Conservation (phyloP, 2,329 filamentous ascomycete species). For the Claviceps purpurea region DNA sequence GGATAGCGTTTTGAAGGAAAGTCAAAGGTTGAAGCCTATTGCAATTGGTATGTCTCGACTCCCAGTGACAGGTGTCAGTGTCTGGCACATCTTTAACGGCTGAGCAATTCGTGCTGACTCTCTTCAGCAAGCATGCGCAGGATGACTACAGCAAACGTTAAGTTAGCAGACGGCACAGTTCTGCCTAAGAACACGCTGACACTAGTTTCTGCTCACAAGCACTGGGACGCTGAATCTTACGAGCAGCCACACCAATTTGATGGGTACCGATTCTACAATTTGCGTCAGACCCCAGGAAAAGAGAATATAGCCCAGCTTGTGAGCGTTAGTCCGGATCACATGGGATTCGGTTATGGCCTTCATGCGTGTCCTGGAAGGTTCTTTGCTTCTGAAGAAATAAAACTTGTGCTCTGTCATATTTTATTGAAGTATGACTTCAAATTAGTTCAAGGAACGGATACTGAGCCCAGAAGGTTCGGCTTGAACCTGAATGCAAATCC, state of each 20-base stretch:
- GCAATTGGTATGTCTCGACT: not conserved
- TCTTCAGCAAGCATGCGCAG: not conserved
- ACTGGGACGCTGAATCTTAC: not conserved
- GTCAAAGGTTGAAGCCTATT: constrained; percentile 28
- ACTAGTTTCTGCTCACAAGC: not conserved
- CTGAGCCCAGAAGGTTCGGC: not conserved
- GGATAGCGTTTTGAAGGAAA: constrained; percentile 38
- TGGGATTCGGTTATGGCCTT: constrained; percentile 24
- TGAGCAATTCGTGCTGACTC: not conserved
- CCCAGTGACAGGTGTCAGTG: not conserved
- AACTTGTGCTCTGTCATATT: constrained; percentile 7
- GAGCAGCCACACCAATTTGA: constrained; percentile 7
- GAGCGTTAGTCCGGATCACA: constrained; percentile 13
- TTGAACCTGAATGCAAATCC: not conserved
- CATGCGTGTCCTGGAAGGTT: constrained; percentile 26
- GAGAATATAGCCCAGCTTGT: constrained; percentile 15
- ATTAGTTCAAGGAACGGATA: not conserved
- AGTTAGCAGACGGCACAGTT: constrained; percentile 8
- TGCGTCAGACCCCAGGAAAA: constrained; percentile 3
- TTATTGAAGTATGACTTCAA: not conserved
- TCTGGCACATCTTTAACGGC: not conserved
- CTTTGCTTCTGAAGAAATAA: constrained; percentile 24
- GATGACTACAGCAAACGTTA: constrained; percentile 4
- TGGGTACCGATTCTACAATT: constrained; percentile 10
- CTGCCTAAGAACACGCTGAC: not conserved